Evolutionary conservation across 768 basidiomycete genomes (phyloP).

Genomic region (Suillus sp.): DNA sequence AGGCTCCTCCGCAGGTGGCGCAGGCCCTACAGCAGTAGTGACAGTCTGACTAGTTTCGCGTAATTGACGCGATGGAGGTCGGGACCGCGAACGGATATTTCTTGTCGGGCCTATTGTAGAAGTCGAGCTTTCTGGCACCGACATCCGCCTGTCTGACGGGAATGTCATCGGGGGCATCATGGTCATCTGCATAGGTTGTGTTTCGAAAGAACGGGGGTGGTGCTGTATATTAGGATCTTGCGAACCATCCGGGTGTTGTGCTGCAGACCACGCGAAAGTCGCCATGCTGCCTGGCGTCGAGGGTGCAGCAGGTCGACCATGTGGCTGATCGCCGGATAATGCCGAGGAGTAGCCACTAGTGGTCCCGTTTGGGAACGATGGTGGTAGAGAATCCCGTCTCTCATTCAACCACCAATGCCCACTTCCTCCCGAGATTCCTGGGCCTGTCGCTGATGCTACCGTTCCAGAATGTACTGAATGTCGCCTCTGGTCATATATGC

Average conservation of each 20-base stretch:
- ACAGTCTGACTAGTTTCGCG: constrained; percentile 44
- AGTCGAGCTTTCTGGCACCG: constrained; percentile 61
- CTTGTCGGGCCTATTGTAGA: constrained; percentile 49
- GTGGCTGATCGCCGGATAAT: constrained; percentile 65
- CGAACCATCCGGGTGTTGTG: constrained; percentile 47
- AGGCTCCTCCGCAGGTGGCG: constrained; percentile 43
- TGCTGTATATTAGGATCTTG: constrained; percentile 45
- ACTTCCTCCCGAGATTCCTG: constrained; percentile 30
- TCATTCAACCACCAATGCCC: constrained; percentile 64
- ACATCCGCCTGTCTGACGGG: constrained; percentile 72
- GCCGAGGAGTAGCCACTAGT: constrained; percentile 56
- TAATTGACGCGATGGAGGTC: constrained; percentile 67
- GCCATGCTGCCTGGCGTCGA: constrained; percentile 63
- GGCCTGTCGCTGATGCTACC: constrained; percentile 28
- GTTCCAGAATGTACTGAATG: constrained; percentile 71
- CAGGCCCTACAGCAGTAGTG: constrained; percentile 38
- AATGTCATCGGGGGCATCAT: constrained; percentile 64
- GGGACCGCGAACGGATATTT: constrained; percentile 64
- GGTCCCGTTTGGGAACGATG: constrained; percentile 60
- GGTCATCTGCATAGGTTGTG: constrained; percentile 45
- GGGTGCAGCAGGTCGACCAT: constrained; percentile 57
- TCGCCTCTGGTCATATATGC: constrained; percentile 71
- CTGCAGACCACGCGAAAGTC: constrained; percentile 73
- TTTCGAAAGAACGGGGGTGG: constrained; percentile 50
- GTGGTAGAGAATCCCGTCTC: constrained; percentile 73